Evolutionary conservation across 441 rosid genomes (phyloP), one percentile per base, ranked within the genome.

Genomic region (Croton laevigatus): DNA sequence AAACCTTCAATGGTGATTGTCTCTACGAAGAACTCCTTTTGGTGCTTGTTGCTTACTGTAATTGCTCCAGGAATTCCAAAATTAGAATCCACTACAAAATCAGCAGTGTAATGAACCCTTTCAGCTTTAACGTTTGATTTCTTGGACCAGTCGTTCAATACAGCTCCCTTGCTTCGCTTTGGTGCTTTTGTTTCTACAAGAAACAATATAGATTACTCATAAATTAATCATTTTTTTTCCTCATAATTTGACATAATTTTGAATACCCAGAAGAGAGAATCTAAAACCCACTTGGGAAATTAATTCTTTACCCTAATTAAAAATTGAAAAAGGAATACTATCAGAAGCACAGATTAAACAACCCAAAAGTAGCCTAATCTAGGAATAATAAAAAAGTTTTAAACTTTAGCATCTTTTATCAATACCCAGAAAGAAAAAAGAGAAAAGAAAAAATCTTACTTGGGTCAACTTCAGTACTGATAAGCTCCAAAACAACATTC

Each of bases 41-140:
- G 98, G 58, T 95, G 99, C 75, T 90, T 91, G 73, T 95, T 95
- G 23, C 76, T 82, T 65, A 95, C 87, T 5, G 80, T 81, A 78
- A 95, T 83, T 22, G 99, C 99, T 66, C 99, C 99, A 14, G 96
- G 96, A 27, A 79, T 69, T 10, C 99, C 97, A 62, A 95, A 89
- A 62, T 78, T 68, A 3, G 97, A 82, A 61, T 85, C 92, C 72
- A 92, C 88, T 2, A 72, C 72, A 76, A 95, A 91, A 68, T 91
- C 97, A 38, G 97, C 97, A n/a, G 83, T 81, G 79, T 92, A 95
- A 46, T 88, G 91, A 58, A 91, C 97, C 71, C 83, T 83, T 68
- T 91, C 98, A 1, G 90, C 88, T 77, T 88, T 89, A 3, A 75
- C 77, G 71, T 83, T 85, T 48, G 88, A 70, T 71, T 91, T 91